Evolutionary conservation across 2,329 filamentous ascomycete genomes (phyloP).

Genomic region (Fusarium sp.): DNA sequence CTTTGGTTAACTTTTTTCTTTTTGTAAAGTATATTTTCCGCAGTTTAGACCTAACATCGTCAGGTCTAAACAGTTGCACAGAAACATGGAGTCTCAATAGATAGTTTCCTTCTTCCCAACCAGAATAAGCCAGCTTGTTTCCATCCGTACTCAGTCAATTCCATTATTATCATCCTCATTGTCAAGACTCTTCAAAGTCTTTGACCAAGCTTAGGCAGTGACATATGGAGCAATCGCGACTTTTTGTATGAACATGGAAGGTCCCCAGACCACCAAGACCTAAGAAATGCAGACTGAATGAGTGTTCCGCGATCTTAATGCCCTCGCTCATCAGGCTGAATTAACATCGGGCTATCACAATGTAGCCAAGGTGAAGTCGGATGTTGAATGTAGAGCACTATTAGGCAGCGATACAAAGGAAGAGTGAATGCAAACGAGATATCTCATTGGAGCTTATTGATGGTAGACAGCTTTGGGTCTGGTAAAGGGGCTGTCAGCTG

Average conservation of each 20-base stretch:
- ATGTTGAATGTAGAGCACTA: neutral
- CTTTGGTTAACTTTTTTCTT: no score
- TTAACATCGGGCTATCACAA: no score
- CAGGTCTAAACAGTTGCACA: no score
- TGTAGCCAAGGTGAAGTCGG: neutral
- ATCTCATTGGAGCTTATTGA: neutral
- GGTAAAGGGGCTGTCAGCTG: neutral
- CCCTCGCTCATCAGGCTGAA: neutral
- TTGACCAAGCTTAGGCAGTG: neutral
- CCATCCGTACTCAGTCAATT: no score
- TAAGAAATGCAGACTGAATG: neutral
- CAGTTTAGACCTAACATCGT: no score
- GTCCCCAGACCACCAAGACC: neutral
- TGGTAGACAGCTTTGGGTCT: neutral
- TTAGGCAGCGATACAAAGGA: neutral
- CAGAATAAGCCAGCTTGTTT: no score
- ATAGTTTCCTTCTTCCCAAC: no score
- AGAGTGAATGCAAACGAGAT: neutral
- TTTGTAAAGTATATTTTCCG: no score
- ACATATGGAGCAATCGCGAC: neutral
- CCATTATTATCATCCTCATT: no score
- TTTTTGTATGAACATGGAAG: neutral
- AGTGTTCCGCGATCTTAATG: neutral
- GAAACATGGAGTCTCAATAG: no score
- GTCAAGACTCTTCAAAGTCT: neutral